Conservation (phyloP, 345 rosid genomes). For the Toxicodendron radicans region DNA sequence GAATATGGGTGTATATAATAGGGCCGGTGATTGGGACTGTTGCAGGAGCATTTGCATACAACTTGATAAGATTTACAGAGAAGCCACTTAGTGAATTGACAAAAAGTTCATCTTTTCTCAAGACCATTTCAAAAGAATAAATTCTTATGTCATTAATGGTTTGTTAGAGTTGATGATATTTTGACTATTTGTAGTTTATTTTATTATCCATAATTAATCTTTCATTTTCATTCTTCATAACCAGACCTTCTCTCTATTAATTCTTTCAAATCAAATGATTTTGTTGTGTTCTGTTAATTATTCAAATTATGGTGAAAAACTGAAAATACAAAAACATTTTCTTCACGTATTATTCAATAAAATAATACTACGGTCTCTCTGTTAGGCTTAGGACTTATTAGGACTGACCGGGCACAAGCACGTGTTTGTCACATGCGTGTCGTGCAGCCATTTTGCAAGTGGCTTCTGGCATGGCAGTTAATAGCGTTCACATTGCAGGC, state of each 20-base stretch:
- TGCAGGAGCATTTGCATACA: constrained; percentile 37
- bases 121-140: not conserved
- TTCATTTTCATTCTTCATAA: not conserved
- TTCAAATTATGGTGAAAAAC: no score
- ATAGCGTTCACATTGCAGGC: not conserved
- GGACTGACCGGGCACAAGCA: not conserved
- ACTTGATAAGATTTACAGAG: constrained; percentile 31
- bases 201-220: not conserved
- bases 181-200: not conserved
- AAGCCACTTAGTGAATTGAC: constrained; percentile 27
- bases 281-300: no score
- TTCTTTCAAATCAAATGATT: no score
- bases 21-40: constrained; percentile 44
- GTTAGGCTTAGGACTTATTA: no score
- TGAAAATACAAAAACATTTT: no score
- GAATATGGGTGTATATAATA: constrained; percentile 45
- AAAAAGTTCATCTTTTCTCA: constrained; percentile 4
- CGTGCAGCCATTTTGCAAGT: not conserved
- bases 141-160: not conserved
- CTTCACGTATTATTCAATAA: no score
- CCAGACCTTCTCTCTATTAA: no score
- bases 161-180: not conserved
- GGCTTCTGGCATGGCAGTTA: no score
- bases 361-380: no score
- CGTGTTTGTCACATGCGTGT: not conserved